These are phyloP conservation scores for Debaryomyces prosopidis DNA, from an alignment of 805 yeast genomes.

Conservation along the genomic window DNA sequence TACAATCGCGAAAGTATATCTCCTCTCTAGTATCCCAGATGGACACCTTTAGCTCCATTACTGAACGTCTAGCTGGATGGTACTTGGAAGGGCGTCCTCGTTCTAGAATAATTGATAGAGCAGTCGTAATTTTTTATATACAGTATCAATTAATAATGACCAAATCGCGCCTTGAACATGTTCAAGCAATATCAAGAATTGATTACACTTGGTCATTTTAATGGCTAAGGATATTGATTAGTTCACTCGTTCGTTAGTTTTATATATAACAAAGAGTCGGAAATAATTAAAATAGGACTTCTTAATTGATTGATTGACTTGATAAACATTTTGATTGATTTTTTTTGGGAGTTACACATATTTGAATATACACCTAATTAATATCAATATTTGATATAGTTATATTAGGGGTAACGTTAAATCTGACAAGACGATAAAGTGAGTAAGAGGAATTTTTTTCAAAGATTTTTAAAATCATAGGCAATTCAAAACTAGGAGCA, in stretches of 20 bases:
- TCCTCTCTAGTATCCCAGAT: too few relatives aligned
- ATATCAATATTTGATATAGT: too few relatives aligned
- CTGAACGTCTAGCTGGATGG: too few relatives aligned
- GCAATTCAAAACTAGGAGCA: conserved; percentile 12
- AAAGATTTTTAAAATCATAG: background rate
- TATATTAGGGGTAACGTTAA: too few relatives aligned
- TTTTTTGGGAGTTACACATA: too few relatives aligned
- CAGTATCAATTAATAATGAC: background rate
- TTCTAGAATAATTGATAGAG: background rate
- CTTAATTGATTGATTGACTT: background rate
- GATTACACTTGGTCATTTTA: background rate
- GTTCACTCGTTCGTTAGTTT: background rate
- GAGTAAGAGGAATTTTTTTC: background rate
- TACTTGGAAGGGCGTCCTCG: background rate
- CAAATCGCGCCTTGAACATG: background rate
- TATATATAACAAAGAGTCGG: background rate
- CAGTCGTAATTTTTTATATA: background rate
- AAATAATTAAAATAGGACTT: background rate
- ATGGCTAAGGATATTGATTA: background rate
- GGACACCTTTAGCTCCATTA: too few relatives aligned
- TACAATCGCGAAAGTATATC: too few relatives aligned
- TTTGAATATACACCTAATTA: too few relatives aligned
- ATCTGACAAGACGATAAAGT: too few relatives aligned
- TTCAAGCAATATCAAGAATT: background rate
- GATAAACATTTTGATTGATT: background rate